Conservation (phyloP, 257 asterid genomes). For the Solanum corneliomulleri region DNA sequence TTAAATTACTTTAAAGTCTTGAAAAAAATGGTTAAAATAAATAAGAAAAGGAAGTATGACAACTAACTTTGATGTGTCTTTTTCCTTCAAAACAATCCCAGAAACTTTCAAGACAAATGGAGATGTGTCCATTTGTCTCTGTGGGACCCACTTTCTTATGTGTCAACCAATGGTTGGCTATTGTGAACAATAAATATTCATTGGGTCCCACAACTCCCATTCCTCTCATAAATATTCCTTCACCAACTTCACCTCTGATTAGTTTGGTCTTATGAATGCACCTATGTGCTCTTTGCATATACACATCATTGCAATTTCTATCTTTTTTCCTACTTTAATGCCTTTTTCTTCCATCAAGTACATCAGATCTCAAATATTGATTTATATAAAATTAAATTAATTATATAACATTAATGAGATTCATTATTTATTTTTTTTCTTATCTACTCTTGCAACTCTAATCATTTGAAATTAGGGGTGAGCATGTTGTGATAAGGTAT, state of each 20-base stretch:
- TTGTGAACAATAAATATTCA: background rate
- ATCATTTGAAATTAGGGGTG: too few species aligned
- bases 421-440: background rate
- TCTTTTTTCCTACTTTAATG: background rate
- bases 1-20: background rate
- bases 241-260: constrained; percentile 19
- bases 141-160: background rate
- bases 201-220: background rate
- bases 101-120: background rate
- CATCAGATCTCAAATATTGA: background rate
- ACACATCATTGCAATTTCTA: too few species aligned
- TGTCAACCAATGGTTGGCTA: background rate
- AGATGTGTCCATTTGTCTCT: background rate
- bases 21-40: background rate
- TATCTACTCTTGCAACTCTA: background rate
- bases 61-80: background rate
- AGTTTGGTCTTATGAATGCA: background rate
- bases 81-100: background rate
- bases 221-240: constrained; percentile 3
- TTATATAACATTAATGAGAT: background rate
- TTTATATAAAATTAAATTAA: background rate
- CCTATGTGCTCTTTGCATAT: background rate
- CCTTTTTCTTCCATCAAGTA: background rate
- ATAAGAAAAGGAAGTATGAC: background rate
- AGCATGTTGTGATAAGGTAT: too few species aligned